These are phyloP conservation scores for Metschnikowia lachancei DNA, from an alignment of 805 yeast species.

Conservation along the genomic window DNA sequence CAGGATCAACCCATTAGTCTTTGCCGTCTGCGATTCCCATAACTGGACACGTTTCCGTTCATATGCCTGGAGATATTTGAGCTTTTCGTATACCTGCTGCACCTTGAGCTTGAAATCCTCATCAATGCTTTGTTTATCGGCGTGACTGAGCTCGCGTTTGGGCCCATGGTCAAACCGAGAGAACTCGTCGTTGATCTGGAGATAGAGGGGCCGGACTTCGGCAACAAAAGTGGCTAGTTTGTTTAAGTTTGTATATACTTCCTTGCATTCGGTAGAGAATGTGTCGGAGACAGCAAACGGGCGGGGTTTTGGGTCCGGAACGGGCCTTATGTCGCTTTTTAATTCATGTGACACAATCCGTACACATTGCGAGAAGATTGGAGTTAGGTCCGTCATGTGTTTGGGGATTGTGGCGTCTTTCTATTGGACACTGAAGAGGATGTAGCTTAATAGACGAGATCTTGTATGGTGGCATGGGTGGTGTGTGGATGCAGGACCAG, in stretches of 20 bases:
- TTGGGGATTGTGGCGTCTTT: neutral
- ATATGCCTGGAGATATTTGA: slow-evolving; percentile 49
- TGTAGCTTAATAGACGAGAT: too few relatives aligned
- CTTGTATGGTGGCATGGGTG: too few relatives aligned
- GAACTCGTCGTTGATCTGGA: slow-evolving; percentile 25
- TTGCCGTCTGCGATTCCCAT: slow-evolving; percentile 12
- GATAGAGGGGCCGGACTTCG: slow-evolving; percentile 35
- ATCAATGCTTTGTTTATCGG: slow-evolving; percentile 55
- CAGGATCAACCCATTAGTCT: slow-evolving; percentile 19
- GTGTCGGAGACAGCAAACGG: slow-evolving; percentile 31
- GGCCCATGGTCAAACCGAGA: slow-evolving; percentile 5
- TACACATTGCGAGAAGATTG: slow-evolving; percentile 47
- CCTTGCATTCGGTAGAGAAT: slow-evolving; percentile 39
- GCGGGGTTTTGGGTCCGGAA: neutral
- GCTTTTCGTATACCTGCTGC: slow-evolving; percentile 50
- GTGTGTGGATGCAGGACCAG: neutral
- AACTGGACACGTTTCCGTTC: slow-evolving; percentile 44
- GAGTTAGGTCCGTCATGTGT: slow-evolving; percentile 48
- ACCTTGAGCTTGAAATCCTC: slow-evolving; percentile 52
- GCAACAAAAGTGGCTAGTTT: slow-evolving; percentile 33
- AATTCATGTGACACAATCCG: slow-evolving; percentile 40
- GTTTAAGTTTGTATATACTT: slow-evolving; percentile 32
- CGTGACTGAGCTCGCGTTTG: slow-evolving; percentile 32
- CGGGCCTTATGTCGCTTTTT: slow-evolving; percentile 7
- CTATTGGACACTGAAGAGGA: too few relatives aligned